Conservation (phyloP, 257 asterid genomes). For the Plantago major region DNA sequence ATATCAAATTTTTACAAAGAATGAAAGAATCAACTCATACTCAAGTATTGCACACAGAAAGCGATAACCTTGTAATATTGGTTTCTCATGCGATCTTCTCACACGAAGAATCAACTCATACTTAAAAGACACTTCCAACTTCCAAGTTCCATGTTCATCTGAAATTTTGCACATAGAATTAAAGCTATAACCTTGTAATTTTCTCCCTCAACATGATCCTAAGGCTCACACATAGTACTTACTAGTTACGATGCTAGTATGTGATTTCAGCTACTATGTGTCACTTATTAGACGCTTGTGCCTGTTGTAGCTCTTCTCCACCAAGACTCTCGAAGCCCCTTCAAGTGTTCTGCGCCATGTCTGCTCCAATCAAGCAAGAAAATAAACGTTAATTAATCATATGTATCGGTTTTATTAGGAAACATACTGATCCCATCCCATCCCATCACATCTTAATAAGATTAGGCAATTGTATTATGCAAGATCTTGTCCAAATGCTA, state of each 20-base stretch:
- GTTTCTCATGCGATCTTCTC: neutral
- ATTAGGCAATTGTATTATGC: too few species aligned
- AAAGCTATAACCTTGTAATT: too few species aligned
- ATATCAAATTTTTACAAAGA: neutral
- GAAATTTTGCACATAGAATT: too few species aligned
- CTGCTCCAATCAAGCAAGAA: slow-evolving; percentile 24
- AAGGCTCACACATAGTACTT: neutral
- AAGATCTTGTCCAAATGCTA: too few species aligned
- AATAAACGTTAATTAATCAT: too few species aligned
- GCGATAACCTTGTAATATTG: neutral
- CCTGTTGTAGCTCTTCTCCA: slow-evolving; percentile 77
- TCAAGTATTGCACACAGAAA: neutral
- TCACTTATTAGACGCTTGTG: slow-evolving; percentile 71
- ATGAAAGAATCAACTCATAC: neutral
- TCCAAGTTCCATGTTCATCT: too few species aligned
- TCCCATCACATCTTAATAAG: too few species aligned
- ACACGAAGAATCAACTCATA: neutral
- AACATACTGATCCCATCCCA: too few species aligned
- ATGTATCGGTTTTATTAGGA: too few species aligned
- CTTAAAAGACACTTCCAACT: too few species aligned
- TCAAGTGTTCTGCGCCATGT: slow-evolving; percentile 78
- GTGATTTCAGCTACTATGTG: slow-evolving; percentile 23
- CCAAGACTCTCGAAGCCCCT: slow-evolving; percentile 73
- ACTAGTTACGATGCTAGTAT: too few species aligned
- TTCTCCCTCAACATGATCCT: neutral